Conservation (phyloP, 768 basidiomycete species). For the Suillus subalutaceus region DNA sequence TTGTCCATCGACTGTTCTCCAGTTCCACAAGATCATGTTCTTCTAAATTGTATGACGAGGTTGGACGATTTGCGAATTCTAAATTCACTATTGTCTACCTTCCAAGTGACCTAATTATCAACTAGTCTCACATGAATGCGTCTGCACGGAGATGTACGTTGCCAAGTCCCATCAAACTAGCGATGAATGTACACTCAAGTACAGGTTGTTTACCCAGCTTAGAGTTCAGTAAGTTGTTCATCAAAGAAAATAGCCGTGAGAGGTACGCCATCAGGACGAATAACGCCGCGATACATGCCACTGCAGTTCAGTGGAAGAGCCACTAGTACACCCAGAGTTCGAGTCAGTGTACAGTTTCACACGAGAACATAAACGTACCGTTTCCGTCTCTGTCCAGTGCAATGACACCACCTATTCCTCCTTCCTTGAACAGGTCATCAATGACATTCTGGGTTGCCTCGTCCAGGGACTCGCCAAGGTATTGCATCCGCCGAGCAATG, state of each 20-base stretch:
- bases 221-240: slow-evolving; percentile 45
- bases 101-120: background rate
- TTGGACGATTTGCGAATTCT: background rate
- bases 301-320: slow-evolving; percentile 73
- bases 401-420: slow-evolving; percentile 76
- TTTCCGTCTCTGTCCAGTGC: slow-evolving; percentile 72
- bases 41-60: too few species aligned
- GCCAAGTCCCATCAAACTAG: background rate
- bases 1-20: background rate
- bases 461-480: slow-evolving; percentile 55
- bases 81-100: background rate
- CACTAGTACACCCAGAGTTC: slow-evolving; percentile 44
- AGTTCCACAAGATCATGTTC: background rate
- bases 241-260: slow-evolving; percentile 80
- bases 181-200: background rate
- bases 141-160: background rate
- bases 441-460: slow-evolving; percentile 59
- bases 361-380: slow-evolving; percentile 41
- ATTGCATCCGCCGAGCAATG: slow-evolving; percentile 67
- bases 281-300: slow-evolving; percentile 84
- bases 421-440: slow-evolving; percentile 56
- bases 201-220: background rate
- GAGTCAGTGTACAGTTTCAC: background rate
- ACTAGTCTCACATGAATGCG: background rate
- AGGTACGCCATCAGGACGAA: slow-evolving; percentile 66